These are phyloP conservation scores for Fusarium poae DNA, from an alignment of 2,329 filamentous ascomycete species.

Conservation along the genomic window DNA sequence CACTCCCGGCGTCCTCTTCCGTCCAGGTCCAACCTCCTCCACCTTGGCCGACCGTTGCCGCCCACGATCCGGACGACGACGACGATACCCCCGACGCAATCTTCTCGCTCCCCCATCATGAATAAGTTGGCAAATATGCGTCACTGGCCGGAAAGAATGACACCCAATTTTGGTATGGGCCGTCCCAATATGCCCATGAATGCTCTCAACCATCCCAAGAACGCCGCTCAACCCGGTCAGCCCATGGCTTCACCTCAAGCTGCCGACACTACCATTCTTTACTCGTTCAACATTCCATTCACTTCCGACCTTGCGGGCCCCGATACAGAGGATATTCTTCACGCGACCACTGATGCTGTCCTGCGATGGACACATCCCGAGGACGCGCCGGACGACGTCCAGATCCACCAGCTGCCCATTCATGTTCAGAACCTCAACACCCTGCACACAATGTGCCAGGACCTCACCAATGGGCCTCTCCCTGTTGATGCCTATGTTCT, in stretches of 20 bases:
- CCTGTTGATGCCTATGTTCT: slow-evolving; percentile 87
- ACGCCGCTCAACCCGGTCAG: slow-evolving; percentile 63
- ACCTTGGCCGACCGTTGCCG: slow-evolving; percentile 48
- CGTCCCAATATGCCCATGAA: slow-evolving; percentile 69
- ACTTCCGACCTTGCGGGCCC: slow-evolving; percentile 91
- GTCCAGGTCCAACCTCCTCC: slow-evolving; percentile 41
- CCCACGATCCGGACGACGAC: slow-evolving; percentile 48
- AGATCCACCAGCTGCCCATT: slow-evolving; percentile 90
- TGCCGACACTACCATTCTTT: slow-evolving; percentile 83
- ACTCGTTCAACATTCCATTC: slow-evolving; percentile 98
- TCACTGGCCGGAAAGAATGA: slow-evolving; percentile 79
- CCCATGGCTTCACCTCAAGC: slow-evolving; percentile 76
- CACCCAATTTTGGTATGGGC: slow-evolving; percentile 75
- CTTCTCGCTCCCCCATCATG: slow-evolving; percentile 62
- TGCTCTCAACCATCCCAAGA: slow-evolving; percentile 70
- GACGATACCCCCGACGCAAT: slow-evolving; percentile 40
- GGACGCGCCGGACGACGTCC: slow-evolving; percentile 84
- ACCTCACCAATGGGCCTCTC: slow-evolving; percentile 77
- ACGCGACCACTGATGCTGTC: slow-evolving; percentile 88
- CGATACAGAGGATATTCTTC: slow-evolving; percentile 93
- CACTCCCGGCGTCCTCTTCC: slow-evolving; percentile 40
- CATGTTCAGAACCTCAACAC: slow-evolving; percentile 88
- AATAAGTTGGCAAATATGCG: slow-evolving; percentile 80
- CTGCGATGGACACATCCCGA: slow-evolving; percentile 94
- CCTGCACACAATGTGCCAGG: slow-evolving; percentile 82